Evolutionary conservation across 2,329 filamentous ascomycete genomes (phyloP).

Genomic region (Metarhizium brunneum): DNA sequence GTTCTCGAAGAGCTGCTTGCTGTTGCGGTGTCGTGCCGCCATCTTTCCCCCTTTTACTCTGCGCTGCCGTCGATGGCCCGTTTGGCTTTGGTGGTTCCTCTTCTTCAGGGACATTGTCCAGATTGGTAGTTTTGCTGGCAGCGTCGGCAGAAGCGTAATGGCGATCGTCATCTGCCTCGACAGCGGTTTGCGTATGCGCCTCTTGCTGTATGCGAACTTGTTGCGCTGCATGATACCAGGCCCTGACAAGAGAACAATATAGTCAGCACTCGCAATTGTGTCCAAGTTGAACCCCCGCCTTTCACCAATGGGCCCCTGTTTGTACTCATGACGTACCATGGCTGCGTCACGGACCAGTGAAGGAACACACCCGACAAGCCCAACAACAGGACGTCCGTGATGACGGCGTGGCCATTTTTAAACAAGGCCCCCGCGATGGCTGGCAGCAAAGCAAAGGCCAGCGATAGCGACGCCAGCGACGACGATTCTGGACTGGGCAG

Average conservation of each 20-base stretch:
- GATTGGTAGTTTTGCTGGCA: conserved; percentile 36
- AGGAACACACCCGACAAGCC: conserved; percentile 75
- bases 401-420: conserved; percentile 70
- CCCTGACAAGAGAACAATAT: conserved; percentile 32
- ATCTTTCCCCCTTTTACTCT: neutral
- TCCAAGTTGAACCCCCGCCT: neutral
- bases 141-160: conserved; percentile 17
- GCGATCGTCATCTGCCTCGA: conserved; percentile 1
- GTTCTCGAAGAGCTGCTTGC: conserved; percentile 45
- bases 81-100: neutral
- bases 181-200: conserved; percentile 12
- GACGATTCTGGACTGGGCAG: conserved; percentile 44
- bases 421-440: conserved; percentile 80
- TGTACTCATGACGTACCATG: conserved; percentile 53
- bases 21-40: conserved; percentile 17
- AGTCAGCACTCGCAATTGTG: neutral
- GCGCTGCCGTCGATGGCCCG: neutral
- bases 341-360: conserved; percentile 84
- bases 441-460: conserved; percentile 76
- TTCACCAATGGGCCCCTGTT: too few relatives aligned
- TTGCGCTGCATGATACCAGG: conserved; percentile 68
- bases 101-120: conserved; percentile 22
- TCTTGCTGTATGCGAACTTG: conserved; percentile 47
- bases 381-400: conserved; percentile 78
- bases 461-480: conserved; percentile 69